Conservation (phyloP, 208 protist species). For the Herpetomonas samuelpessoai region DNA sequence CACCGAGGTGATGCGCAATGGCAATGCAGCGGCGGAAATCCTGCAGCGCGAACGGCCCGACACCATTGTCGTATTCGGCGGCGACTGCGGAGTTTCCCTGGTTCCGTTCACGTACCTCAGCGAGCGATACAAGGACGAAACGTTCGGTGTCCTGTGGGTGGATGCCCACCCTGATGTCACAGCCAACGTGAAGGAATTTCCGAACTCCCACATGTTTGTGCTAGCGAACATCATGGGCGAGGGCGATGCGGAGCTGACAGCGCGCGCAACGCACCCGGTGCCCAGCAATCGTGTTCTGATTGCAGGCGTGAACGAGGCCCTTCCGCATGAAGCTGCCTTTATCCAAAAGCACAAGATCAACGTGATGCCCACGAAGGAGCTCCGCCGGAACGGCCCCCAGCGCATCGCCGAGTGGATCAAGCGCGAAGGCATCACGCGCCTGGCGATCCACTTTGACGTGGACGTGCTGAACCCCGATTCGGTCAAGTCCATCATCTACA, state of each 20-base stretch:
- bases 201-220: constrained; percentile 26
- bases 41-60: constrained; percentile 12
- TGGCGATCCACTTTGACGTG: constrained; percentile 32
- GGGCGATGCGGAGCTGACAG: constrained; percentile 13
- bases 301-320: constrained; percentile 16
- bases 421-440: constrained; percentile 27
- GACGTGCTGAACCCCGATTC: constrained; percentile 23
- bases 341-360: constrained; percentile 13
- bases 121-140: constrained; percentile 12
- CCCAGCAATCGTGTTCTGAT: constrained; percentile 15
- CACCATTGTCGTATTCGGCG: constrained; percentile 25
- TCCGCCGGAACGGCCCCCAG: constrained; percentile 5
- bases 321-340: constrained; percentile 15
- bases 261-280: constrained; percentile 9
- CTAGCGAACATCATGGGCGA: constrained; percentile 15
- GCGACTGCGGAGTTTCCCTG: constrained; percentile 32
- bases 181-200: constrained; percentile 13
- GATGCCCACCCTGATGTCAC: constrained; percentile 35
- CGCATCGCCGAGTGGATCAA: constrained; percentile 15
- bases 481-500: constrained; percentile 20
- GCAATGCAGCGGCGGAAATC: constrained; percentile 6
- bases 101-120: constrained; percentile 33
- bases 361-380: constrained; percentile 10
- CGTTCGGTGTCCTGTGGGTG: constrained; percentile 33
- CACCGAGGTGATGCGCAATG: constrained; percentile 12